A percentile compares a stretch with the other conserved stretches of the same genome.
These are phyloP conservation scores for Dictyostelium capitatum DNA, from an alignment of 78 protist species.

Conservation along the genomic window DNA sequence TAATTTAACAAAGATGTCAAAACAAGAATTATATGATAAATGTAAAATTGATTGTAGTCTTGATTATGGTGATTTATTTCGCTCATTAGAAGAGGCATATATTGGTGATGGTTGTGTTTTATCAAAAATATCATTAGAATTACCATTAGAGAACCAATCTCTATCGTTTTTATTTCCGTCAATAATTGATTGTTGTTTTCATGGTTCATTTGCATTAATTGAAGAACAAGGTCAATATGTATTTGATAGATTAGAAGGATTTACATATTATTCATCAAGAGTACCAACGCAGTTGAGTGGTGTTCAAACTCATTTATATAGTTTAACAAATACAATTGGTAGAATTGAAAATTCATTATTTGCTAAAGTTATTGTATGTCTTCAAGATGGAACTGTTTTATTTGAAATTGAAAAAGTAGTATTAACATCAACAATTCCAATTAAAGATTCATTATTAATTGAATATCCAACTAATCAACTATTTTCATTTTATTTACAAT, in stretches of 20 bases:
- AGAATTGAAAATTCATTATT: too few relatives aligned
- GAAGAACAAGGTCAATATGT: slow-evolving; percentile 10
- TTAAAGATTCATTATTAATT: too few relatives aligned
- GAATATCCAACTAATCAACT: too few relatives aligned
- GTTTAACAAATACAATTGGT: too few relatives aligned
- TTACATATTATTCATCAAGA: slow-evolving; percentile 11
- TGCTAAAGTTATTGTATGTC: too few relatives aligned
- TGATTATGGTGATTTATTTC: neutral
- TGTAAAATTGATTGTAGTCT: neutral
- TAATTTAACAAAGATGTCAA: slow-evolving; percentile 7
- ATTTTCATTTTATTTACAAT: too few relatives aligned
- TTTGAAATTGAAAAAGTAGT: too few relatives aligned
- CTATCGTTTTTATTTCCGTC: slow-evolving; percentile 20
- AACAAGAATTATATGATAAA: slow-evolving; percentile 1
- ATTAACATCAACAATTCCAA: too few relatives aligned
- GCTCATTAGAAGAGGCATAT: neutral
- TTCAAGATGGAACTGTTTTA: too few relatives aligned
- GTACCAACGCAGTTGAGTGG: neutral
- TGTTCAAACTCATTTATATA: too few relatives aligned
- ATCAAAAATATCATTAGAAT: neutral
- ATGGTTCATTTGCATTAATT: neutral
- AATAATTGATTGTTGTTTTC: slow-evolving; percentile 24
- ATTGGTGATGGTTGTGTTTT: neutral
- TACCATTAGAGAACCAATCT: neutral
- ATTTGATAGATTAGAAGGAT: slow-evolving; percentile 29